These are phyloP conservation scores for Schizosaccharomyces octosporus DNA, from an alignment of 805 yeast species.

Conservation along the genomic window DNA sequence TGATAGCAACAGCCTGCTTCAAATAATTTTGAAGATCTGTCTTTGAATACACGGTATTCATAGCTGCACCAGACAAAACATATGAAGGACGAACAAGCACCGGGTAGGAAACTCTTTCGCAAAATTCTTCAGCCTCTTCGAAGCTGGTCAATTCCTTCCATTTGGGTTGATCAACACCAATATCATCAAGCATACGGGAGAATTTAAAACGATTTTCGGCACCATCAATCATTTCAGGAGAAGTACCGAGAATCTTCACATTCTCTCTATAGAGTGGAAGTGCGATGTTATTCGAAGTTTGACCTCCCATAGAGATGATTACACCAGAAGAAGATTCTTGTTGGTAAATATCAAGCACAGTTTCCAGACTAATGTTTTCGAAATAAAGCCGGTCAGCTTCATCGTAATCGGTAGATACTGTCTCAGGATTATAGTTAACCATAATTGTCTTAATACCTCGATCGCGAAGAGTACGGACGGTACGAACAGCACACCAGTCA, in stretches of 20 bases:
- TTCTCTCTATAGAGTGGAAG: constrained; percentile 53
- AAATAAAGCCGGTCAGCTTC: constrained; percentile 93
- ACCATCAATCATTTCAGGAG: constrained; percentile 81
- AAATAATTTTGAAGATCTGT: constrained; percentile 61
- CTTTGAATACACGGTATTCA: constrained; percentile 70
- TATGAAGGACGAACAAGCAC: constrained; percentile 94
- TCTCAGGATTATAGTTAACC: constrained; percentile 96
- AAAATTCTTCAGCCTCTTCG: constrained; percentile 64
- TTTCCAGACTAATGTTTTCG: constrained; percentile 83
- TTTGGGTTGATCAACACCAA: constrained; percentile 85
- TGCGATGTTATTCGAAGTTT: constrained; percentile 92
- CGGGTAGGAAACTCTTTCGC: constrained; percentile 72
- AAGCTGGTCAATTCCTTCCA: constrained; percentile 88
- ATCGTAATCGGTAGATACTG: constrained; percentile 93
- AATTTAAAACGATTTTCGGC: constrained; percentile 98
- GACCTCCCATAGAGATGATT: constrained; percentile 93
- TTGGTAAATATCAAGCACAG: constrained; percentile 93
- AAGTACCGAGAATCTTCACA: constrained; percentile 76
- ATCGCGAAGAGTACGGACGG: constrained; percentile 80
- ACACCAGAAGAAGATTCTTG: constrained; percentile 74
- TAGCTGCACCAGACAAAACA: constrained; percentile 94
- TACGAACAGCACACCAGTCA: constrained; percentile 97
- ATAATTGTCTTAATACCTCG: constrained; percentile 74
- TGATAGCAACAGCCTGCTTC: constrained; percentile 70
- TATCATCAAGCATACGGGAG: constrained; percentile 77